Evolutionary conservation across 257 asterid species (phyloP).

Genomic region (Solanum verrucosum): DNA sequence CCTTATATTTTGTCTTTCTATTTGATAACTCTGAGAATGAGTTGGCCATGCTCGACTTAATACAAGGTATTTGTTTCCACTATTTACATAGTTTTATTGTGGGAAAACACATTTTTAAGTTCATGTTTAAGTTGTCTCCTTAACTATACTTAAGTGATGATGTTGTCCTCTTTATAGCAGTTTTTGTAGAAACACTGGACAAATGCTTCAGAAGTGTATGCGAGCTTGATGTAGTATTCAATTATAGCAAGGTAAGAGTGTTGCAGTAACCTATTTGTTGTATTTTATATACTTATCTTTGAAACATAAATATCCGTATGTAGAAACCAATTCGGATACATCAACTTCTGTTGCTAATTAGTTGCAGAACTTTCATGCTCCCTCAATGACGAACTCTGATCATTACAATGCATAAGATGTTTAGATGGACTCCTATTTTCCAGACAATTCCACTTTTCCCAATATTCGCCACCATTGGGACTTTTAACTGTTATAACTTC

Average conservation of each 20-base stretch:
- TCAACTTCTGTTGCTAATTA: not conserved
- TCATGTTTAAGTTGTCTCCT: not conserved
- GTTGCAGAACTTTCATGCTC: not conserved
- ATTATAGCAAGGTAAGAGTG: constrained; percentile 15
- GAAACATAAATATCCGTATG: not conserved
- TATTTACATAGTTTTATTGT: not conserved
- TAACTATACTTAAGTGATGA: not conserved
- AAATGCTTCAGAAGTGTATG: constrained; percentile 32
- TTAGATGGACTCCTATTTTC: not conserved
- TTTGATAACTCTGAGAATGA: constrained; percentile 25
- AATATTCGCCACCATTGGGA: not conserved
- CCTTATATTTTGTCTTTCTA: constrained; percentile 23
- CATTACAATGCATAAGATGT: not conserved
- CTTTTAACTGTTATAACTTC: not conserved
- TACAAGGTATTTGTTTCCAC: constrained; percentile 17
- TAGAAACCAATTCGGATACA: not conserved
- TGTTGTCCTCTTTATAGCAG: constrained; percentile 1
- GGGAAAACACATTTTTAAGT: not conserved
- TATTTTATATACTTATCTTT: not conserved
- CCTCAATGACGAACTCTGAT: not conserved
- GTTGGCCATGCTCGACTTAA: constrained; percentile 30
- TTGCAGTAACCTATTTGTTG: not conserved
- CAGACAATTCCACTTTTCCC: not conserved
- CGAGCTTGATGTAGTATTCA: constrained; percentile 23
- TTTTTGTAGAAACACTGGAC: constrained; percentile 27